Evolutionary conservation across 768 basidiomycete genomes (phyloP).

Genomic region (Antrodiella citrinella): DNA sequence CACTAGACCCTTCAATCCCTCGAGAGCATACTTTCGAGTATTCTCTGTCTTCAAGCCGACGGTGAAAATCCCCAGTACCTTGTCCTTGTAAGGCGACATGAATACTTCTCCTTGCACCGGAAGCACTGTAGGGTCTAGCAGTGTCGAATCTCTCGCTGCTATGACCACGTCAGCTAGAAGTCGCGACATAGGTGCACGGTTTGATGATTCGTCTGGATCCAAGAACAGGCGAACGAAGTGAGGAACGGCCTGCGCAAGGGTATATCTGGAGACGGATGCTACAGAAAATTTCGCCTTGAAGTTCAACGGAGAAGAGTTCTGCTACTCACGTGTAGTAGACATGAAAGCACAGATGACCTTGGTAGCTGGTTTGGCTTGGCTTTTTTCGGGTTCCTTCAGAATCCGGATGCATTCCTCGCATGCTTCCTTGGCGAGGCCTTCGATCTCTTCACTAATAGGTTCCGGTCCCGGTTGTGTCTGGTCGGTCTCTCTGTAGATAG

Average conservation of each 20-base stretch:
- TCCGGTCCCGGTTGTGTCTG: slow-evolving; percentile 19
- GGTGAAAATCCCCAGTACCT: slow-evolving; percentile 56
- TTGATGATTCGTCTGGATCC: slow-evolving; percentile 58
- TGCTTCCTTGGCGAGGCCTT: slow-evolving; percentile 62
- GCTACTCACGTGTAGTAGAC: slow-evolving; percentile 63
- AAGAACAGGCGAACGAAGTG: slow-evolving; percentile 74
- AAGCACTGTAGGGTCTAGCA: slow-evolving; percentile 14
- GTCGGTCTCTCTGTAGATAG: slow-evolving; percentile 43
- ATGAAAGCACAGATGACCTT: slow-evolving; percentile 76
- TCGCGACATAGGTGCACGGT: slow-evolving; percentile 56
- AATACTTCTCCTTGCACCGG: slow-evolving; percentile 22
- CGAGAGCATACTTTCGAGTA: slow-evolving; percentile 52
- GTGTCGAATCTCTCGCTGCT: slow-evolving; percentile 39
- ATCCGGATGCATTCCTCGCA: slow-evolving; percentile 76
- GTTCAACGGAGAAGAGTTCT: slow-evolving; percentile 6
- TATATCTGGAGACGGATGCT: slow-evolving; percentile 67
- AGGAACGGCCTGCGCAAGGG: slow-evolving; percentile 59
- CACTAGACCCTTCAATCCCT: slow-evolving; percentile 59
- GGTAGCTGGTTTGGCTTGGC: slow-evolving; percentile 80
- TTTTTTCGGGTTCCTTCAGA: slow-evolving; percentile 88
- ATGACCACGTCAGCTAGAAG: slow-evolving; percentile 60
- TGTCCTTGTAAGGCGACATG: slow-evolving; percentile 64
- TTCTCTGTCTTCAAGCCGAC: slow-evolving; percentile 46
- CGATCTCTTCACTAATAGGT: slow-evolving; percentile 28
- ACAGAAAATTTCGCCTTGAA: background rate